phyloP scores from a whole-genome alignment of 441 rosid species.

The Jatropha multifida region DNA sequence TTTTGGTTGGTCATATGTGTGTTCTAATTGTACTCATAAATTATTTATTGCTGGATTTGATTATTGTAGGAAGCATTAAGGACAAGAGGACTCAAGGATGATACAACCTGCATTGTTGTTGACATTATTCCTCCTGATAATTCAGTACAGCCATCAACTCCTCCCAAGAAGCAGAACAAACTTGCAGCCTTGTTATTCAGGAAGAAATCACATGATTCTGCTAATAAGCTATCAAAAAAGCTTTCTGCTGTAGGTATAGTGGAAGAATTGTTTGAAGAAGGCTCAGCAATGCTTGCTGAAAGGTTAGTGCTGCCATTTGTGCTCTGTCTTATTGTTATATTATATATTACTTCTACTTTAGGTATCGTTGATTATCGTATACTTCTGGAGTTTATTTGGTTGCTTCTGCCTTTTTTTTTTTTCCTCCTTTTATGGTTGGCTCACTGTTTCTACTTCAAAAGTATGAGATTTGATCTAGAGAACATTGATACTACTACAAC shows the following conservation, averaged over 20 bases:
- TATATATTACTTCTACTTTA: background rate
- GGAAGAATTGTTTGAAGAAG: conserved; percentile 95
- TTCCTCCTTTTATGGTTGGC: too few relatives aligned
- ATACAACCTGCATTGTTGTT: conserved; percentile 86
- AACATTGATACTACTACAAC: too few relatives aligned
- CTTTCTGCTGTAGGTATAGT: conserved; percentile 68
- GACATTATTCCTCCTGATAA: conserved; percentile 80
- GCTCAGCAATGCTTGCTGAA: conserved; percentile 91
- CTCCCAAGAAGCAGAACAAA: conserved; percentile 62
- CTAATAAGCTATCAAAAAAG: conserved; percentile 56
- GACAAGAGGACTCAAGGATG: conserved; percentile 77
- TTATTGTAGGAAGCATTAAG: conserved; percentile 71
- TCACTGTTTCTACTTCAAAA: background rate
- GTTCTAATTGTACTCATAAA: background rate
- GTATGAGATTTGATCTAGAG: background rate
- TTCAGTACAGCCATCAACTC: conserved; percentile 35
- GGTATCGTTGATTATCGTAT: background rate
- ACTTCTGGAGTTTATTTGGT: background rate
- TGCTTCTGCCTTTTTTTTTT: background rate
- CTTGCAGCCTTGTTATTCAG: conserved; percentile 53
- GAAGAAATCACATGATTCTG: conserved; percentile 52
- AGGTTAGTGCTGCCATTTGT: conserved; percentile 46
- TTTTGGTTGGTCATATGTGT: background rate
- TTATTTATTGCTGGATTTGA: background rate
- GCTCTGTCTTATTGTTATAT: background rate